Evolutionary conservation across 345 rosid genomes (phyloP).

Genomic region (Ceriops tagal): DNA sequence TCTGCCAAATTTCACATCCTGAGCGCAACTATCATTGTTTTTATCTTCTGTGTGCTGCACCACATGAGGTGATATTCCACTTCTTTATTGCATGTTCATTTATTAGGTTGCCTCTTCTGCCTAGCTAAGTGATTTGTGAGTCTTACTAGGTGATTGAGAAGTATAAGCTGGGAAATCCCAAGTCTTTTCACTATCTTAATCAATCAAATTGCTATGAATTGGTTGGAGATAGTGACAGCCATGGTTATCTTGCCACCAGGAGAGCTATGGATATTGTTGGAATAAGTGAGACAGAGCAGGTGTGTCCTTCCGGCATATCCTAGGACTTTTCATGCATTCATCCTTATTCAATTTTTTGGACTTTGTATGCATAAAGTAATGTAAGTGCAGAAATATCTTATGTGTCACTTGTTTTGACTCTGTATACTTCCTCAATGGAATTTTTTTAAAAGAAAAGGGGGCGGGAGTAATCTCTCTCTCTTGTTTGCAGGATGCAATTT

Average conservation of each 20-base stretch:
- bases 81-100: constrained; percentile 8
- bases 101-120: constrained; percentile 9
- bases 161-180: constrained; percentile 77
- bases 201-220: constrained; percentile 81
- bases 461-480: not conserved
- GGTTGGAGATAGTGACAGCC: constrained; percentile 68
- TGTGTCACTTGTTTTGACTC: no score
- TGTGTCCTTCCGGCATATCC: constrained; percentile 24
- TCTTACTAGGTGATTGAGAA: constrained; percentile 65
- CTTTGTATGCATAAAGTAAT: no score
- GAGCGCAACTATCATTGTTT: constrained; percentile 96
- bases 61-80: constrained; percentile 48
- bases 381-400: no score
- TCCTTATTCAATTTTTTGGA: not conserved
- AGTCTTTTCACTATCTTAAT: constrained; percentile 89
- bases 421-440: no score
- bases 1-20: constrained; percentile 86
- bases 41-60: constrained; percentile 90
- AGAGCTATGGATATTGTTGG: constrained; percentile 90
- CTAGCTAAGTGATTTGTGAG: constrained; percentile 20
- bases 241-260: constrained; percentile 69
- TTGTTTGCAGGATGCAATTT: constrained; percentile 63
- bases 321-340: not conserved
- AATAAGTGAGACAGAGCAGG: constrained; percentile 75
- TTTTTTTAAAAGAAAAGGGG: no score